Percentiles rank a stretch among this genome's conserved stretches.
Evolutionary conservation across 2,329 filamentous ascomycete genomes (phyloP).

Genomic region (Xylaria sp.): DNA sequence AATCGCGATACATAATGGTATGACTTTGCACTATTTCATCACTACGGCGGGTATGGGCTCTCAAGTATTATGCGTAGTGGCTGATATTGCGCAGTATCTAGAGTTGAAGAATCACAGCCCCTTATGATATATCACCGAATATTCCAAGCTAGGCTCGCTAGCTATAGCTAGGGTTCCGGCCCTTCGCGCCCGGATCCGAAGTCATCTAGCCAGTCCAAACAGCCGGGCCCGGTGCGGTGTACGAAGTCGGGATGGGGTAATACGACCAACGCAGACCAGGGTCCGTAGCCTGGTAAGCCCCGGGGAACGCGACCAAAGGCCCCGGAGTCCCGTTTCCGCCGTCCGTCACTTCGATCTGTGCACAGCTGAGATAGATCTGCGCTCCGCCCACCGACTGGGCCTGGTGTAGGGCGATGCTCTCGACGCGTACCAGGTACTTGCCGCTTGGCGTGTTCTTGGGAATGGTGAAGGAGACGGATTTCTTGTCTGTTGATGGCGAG

Average conservation of each 20-base stretch:
- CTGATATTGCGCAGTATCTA: not conserved
- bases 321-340: conserved; percentile 51
- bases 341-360: conserved; percentile 54
- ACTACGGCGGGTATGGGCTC: not conserved
- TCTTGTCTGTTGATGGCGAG: conserved; percentile 40
- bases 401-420: conserved; percentile 56
- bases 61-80: not conserved
- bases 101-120: not conserved
- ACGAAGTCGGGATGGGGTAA: conserved; percentile 46
- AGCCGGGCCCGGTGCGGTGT: conserved; percentile 46
- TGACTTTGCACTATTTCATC: not conserved
- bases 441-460: conserved; percentile 50
- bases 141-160: not conserved
- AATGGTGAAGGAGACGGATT: conserved; percentile 49
- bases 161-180: not conserved
- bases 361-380: conserved; percentile 55
- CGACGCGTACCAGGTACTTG: conserved; percentile 53
- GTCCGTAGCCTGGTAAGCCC: conserved; percentile 49
- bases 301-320: conserved; percentile 50
- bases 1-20: not conserved
- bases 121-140: not conserved
- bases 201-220: conserved; percentile 35
- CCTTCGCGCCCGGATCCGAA: not conserved
- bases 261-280: conserved; percentile 46
- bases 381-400: conserved; percentile 52